Evolutionary conservation across 1,284 basidiomycete species (phyloP).

Genomic region (Inonotus hispidus): DNA sequence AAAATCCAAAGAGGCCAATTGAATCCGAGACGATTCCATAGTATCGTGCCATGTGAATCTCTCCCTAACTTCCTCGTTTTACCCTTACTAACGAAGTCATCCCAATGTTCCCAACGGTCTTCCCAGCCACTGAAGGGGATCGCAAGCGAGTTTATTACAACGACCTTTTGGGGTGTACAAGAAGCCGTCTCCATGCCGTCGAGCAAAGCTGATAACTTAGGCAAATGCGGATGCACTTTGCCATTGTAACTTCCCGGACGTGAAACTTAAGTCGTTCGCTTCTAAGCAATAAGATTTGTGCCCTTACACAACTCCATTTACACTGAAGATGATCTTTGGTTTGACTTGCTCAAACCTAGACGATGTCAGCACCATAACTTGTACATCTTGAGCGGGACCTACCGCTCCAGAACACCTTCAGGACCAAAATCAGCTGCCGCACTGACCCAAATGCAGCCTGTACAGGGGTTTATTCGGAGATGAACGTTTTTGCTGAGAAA

Average conservation of each 20-base stretch:
- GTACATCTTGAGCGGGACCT: constrained; percentile 18
- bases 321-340: constrained; percentile 67
- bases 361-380: neutral
- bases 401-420: constrained; percentile 78
- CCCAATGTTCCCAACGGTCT: constrained; percentile 52
- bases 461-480: neutral
- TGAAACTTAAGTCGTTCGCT: neutral
- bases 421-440: constrained; percentile 87
- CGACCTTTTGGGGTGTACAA: constrained; percentile 38
- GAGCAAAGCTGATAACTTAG: constrained; percentile 57
- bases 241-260: constrained; percentile 54
- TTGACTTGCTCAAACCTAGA: constrained; percentile 67
- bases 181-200: constrained; percentile 39
- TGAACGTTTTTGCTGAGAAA: neutral
- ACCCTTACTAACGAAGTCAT: constrained; percentile 46
- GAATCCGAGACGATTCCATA: constrained; percentile 60
- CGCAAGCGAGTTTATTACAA: constrained; percentile 48
- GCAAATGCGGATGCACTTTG: constrained; percentile 64
- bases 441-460: constrained; percentile 72
- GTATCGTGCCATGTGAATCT: constrained; percentile 45
- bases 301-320: constrained; percentile 63
- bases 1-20: constrained; percentile 86
- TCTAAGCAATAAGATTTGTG: neutral
- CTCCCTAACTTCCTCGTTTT: constrained; percentile 42
- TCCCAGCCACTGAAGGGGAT: constrained; percentile 27